These are phyloP conservation scores for Bryoerythrophyllum caledonicum DNA, from an alignment of 225 moss, liverwort and hornwort species.

Conservation along the genomic window DNA sequence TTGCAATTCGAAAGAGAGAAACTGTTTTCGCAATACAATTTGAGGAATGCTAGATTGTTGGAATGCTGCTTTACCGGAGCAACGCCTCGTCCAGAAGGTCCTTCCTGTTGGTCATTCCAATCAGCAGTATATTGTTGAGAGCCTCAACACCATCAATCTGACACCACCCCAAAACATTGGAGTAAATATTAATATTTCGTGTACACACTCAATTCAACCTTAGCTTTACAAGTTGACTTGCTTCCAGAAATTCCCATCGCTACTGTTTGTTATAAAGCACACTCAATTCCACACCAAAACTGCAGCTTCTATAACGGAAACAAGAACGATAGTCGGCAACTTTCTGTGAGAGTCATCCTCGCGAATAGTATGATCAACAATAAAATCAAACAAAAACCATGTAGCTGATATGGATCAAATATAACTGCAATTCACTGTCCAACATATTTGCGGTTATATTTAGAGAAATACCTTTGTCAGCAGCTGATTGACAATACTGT, in stretches of 20 bases:
- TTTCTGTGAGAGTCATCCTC: background rate
- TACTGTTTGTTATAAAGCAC: background rate
- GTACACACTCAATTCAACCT: background rate
- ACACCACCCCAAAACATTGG: slow-evolving; percentile 18
- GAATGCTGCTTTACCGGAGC: slow-evolving; percentile 56
- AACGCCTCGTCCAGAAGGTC: slow-evolving; percentile 96
- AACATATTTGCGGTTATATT: slow-evolving; percentile 12
- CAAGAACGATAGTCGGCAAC: background rate
- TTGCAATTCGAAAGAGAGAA: too few species aligned
- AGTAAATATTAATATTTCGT: background rate
- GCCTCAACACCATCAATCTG: slow-evolving; percentile 98
- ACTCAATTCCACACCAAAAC: background rate
- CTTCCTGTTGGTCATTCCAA: slow-evolving; percentile 99
- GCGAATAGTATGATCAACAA: background rate
- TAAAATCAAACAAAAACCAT: background rate
- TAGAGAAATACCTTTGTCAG: slow-evolving; percentile 72
- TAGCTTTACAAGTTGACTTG: background rate
- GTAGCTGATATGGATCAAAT: slow-evolving; percentile 14
- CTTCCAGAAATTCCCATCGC: background rate
- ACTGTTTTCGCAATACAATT: background rate
- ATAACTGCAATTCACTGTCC: slow-evolving; percentile 9
- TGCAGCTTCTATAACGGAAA: background rate
- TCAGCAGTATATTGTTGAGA: slow-evolving; percentile 93
- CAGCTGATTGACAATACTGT: slow-evolving; percentile 99
- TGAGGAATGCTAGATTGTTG: background rate